phyloP scores from a whole-genome alignment of 140 eudicot species.

The Senecio squalidus region DNA sequence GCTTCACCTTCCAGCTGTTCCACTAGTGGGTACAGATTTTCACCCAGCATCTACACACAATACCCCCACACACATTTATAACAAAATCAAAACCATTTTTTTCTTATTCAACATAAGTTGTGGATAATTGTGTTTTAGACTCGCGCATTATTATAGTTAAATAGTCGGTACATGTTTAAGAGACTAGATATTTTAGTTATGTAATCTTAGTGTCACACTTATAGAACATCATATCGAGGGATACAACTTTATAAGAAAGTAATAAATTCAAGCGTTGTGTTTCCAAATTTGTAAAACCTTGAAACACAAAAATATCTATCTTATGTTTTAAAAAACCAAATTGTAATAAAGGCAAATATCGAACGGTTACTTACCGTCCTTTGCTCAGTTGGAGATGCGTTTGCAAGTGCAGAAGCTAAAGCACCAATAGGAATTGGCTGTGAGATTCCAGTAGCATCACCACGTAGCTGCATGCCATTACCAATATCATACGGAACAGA shows the following conservation, averaged over 20 bases:
- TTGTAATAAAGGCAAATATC: no score
- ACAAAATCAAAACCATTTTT: neutral
- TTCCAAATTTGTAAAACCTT: no score
- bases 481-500: conserved; percentile 73
- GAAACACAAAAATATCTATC: no score
- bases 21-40: conserved; percentile 78
- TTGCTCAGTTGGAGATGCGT: conserved; percentile 69
- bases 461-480: conserved; percentile 51
- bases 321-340: no score
- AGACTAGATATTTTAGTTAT: no score
- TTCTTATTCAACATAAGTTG: no score
- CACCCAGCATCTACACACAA: conserved; percentile 75
- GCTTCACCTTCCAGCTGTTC: conserved; percentile 73
- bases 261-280: no score
- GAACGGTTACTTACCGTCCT: conserved; percentile 44
- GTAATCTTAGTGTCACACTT: neutral
- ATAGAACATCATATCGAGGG: neutral
- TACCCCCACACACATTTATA: neutral
- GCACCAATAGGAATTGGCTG: conserved; percentile 52
- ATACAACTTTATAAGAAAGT: neutral
- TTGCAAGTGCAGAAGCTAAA: conserved; percentile 67
- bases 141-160: no score
- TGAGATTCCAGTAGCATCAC: conserved; percentile 9
- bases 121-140: no score
- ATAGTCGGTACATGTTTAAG: no score